Conservation (phyloP, 495 filamentous ascomycete genomes). For the Lepidopterella palustris region DNA sequence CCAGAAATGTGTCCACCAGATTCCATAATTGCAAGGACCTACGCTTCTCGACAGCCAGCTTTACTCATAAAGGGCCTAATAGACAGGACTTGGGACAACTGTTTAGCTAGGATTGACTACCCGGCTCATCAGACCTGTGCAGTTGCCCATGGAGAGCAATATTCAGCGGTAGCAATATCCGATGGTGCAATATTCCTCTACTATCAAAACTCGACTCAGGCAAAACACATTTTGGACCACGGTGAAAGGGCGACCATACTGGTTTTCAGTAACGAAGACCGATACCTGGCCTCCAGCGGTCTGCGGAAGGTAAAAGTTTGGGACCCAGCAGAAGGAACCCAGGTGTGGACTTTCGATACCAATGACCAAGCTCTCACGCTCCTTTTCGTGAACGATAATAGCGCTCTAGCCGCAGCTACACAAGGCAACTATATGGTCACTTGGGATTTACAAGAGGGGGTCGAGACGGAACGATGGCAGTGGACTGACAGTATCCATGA, state of each 20-base stretch:
- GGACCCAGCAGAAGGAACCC: neutral
- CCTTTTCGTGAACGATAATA: neutral
- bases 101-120: slow-evolving; percentile 27
- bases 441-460: slow-evolving; percentile 1
- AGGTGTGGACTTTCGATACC: neutral
- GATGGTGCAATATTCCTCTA: slow-evolving; percentile 13
- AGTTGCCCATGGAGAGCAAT: slow-evolving; percentile 20
- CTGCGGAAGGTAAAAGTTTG: slow-evolving; percentile 13
- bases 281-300: slow-evolving; percentile 13
- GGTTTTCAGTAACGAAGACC: slow-evolving; percentile 6
- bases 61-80: slow-evolving; percentile 24
- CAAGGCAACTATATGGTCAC: neutral
- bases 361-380: neutral
- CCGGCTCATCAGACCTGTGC: slow-evolving; percentile 25
- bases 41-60: slow-evolving; percentile 9
- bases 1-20: slow-evolving; percentile 36
- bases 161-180: slow-evolving; percentile 29
- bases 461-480: neutral
- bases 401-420: neutral
- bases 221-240: slow-evolving; percentile 29
- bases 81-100: slow-evolving; percentile 27
- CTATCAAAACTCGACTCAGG: slow-evolving; percentile 25
- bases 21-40: slow-evolving; percentile 31
- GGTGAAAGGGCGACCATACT: slow-evolving; percentile 26
- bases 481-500: neutral